Conservation (phyloP, 2,329 filamentous ascomycete species). For the Alternaria infectoria region DNA sequence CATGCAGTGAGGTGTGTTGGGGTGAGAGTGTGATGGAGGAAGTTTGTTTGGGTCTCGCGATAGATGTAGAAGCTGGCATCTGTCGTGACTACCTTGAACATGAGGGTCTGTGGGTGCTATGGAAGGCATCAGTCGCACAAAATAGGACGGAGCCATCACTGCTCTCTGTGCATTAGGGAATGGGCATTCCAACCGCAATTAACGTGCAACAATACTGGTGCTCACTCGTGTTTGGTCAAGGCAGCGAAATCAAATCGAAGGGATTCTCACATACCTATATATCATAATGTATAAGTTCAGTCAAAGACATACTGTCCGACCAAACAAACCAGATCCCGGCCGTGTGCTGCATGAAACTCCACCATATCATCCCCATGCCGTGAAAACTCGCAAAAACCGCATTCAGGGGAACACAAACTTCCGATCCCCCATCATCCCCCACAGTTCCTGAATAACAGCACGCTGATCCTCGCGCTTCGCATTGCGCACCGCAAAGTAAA, state of each 20-base stretch:
- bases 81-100: not conserved
- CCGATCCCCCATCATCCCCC: constrained; percentile 44
- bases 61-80: not conserved
- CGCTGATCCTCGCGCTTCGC: constrained; percentile 41
- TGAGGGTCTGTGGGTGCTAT: not conserved
- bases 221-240: not conserved
- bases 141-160: not conserved
- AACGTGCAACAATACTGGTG: not conserved
- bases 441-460: constrained; percentile 43
- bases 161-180: not conserved
- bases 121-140: not conserved
- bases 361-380: not conserved
- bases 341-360: not conserved
- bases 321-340: not conserved
- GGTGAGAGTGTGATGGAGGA: not conserved
- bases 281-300: not conserved
- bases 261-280: not conserved
- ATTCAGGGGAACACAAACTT: constrained; percentile 33
- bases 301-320: not conserved
- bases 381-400: not conserved
- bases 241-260: not conserved
- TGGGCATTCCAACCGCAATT: not conserved
- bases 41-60: not conserved
- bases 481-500: constrained; percentile 43
- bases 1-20: not conserved